Evolutionary conservation across 768 basidiomycete genomes (phyloP).

Genomic region (Pulveroboletus frians): DNA sequence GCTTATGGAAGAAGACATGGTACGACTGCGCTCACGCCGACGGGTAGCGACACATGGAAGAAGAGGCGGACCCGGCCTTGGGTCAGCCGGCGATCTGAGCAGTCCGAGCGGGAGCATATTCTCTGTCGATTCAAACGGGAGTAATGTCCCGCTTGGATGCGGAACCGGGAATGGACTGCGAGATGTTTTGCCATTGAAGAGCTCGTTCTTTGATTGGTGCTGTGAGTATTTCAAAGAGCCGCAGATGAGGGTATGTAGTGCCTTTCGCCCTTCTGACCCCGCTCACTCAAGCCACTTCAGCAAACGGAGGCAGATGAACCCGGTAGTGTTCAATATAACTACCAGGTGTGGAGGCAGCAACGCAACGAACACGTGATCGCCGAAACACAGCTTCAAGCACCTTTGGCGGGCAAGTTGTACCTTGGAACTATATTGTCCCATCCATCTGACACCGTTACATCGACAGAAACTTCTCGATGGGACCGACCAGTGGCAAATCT

Average conservation of each 20-base stretch:
- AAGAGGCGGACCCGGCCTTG: conserved; percentile 36
- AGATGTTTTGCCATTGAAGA: conserved; percentile 85
- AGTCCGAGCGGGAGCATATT: conserved; percentile 76
- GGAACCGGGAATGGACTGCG: conserved; percentile 78
- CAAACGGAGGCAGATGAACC: conserved; percentile 95
- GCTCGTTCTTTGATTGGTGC: conserved; percentile 93
- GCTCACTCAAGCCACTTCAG: conserved; percentile 37
- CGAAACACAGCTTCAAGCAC: conserved; percentile 65
- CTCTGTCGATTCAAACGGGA: conserved; percentile 65
- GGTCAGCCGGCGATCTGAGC: conserved; percentile 40
- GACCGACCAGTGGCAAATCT: conserved; percentile 66
- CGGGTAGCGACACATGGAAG: conserved; percentile 37
- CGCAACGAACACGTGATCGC: conserved; percentile 78
- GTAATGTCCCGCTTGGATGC: conserved; percentile 66
- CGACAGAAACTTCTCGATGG: conserved; percentile 60
- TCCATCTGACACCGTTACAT: conserved; percentile 1
- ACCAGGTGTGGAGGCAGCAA: conserved; percentile 90
- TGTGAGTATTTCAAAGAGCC: conserved; percentile 97
- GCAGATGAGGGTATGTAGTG: conserved; percentile 83
- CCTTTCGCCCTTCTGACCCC: not conserved
- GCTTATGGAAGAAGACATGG: conserved; percentile 92
- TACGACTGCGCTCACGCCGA: conserved; percentile 72
- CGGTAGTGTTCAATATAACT: conserved; percentile 88
- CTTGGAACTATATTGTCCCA: conserved; percentile 18
- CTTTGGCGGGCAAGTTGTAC: conserved; percentile 60